These are phyloP conservation scores for Talaromyces sp. DNA, from an alignment of 2,329 filamentous ascomycete species.

Conservation along the genomic window DNA sequence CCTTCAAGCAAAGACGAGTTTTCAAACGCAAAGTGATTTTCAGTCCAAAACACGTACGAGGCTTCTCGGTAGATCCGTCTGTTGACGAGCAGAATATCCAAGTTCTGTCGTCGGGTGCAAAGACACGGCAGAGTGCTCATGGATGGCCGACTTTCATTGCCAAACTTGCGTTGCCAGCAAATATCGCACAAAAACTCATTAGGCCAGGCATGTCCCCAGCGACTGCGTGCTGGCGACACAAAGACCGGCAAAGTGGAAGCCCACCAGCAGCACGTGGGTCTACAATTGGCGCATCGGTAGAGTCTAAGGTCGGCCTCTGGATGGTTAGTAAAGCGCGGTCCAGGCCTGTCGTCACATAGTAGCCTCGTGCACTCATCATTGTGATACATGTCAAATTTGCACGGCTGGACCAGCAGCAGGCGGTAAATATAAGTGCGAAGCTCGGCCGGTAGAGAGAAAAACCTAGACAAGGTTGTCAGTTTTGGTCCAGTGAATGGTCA, in stretches of 20 bases:
- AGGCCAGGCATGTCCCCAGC: constrained; percentile 8
- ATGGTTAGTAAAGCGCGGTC: neutral
- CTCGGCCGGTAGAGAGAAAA: neutral
- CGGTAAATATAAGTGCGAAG: neutral
- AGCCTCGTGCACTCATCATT: neutral
- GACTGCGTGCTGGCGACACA: constrained; percentile 12
- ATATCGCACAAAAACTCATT: constrained; percentile 13
- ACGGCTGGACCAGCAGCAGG: neutral
- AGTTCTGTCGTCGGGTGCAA: constrained; percentile 7
- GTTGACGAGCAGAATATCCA: constrained; percentile 7
- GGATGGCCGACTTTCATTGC: constrained; percentile 2
- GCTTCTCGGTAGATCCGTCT: constrained; percentile 10
- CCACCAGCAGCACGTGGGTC: neutral
- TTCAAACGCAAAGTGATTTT: constrained; percentile 14
- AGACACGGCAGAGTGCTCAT: constrained; percentile 10
- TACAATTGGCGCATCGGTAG: neutral
- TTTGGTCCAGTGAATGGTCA: neutral
- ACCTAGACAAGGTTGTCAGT: neutral
- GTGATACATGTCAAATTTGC: neutral
- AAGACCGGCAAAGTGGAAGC: neutral
- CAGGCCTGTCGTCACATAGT: neutral
- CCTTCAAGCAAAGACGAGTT: constrained; percentile 7
- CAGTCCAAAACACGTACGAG: constrained; percentile 11
- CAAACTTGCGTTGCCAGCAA: constrained; percentile 11
- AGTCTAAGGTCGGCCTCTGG: neutral